These are phyloP conservation scores for Hamigera avellanea DNA, from an alignment of 495 filamentous ascomycete species.

Conservation along the genomic window DNA sequence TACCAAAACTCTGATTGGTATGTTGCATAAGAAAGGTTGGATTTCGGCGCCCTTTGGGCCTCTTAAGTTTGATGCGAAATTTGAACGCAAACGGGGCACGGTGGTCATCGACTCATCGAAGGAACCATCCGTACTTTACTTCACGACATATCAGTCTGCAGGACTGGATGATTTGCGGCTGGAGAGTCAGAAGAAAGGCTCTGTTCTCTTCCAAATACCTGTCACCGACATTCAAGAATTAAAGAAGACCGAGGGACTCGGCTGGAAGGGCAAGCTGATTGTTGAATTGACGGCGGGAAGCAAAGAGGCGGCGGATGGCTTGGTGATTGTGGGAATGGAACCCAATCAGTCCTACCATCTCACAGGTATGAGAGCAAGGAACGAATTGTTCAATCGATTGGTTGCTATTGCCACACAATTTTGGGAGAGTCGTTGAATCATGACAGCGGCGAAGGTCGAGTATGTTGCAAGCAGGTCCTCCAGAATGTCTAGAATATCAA, in stretches of 20 bases:
- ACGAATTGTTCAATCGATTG: constrained; percentile 80
- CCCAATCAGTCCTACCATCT: constrained; percentile 43
- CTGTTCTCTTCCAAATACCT: constrained; percentile 35
- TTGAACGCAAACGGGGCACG: constrained; percentile 58
- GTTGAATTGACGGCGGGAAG: constrained; percentile 64
- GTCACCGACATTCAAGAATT: constrained; percentile 54
- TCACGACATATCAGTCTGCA: constrained; percentile 38
- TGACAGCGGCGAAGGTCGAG: too few relatives aligned
- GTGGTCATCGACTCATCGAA: constrained; percentile 53
- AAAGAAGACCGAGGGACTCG: constrained; percentile 72
- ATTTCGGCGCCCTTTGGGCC: constrained; percentile 45
- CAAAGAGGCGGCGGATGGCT: constrained; percentile 65
- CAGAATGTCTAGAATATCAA: too few relatives aligned
- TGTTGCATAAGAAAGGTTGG: constrained; percentile 39
- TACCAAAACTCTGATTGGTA: constrained; percentile 61
- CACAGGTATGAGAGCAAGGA: constrained; percentile 64
- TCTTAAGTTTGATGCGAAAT: constrained; percentile 62
- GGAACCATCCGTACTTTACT: constrained; percentile 29
- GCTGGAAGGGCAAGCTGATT: constrained; percentile 80
- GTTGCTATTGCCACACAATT: constrained; percentile 75
- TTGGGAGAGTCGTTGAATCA: constrained; percentile 78
- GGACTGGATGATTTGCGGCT: constrained; percentile 23
- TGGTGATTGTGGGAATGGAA: constrained; percentile 50
- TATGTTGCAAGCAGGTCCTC: too few relatives aligned
- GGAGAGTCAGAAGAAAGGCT: constrained; percentile 28